Evolutionary conservation across 768 basidiomycete species (phyloP).

Genomic region (Termitomyces sp.): DNA sequence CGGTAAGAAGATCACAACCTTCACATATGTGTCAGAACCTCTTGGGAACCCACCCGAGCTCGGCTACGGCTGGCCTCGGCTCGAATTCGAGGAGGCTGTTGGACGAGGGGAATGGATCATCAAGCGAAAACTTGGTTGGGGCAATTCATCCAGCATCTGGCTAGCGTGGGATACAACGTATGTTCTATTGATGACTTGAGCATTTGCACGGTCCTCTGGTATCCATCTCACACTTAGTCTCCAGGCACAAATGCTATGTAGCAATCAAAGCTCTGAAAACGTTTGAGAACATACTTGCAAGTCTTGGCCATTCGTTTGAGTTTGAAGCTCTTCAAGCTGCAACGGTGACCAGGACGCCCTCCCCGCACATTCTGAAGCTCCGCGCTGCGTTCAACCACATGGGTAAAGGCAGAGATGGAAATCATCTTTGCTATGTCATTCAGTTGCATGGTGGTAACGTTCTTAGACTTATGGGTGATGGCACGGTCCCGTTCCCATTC

Average conservation of each 20-base stretch:
- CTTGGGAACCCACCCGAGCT: neutral
- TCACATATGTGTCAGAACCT: neutral
- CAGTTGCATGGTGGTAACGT: neutral
- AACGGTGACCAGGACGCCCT: neutral
- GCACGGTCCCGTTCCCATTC: neutral
- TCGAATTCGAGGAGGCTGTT: neutral
- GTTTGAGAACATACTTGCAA: neutral
- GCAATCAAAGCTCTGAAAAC: neutral
- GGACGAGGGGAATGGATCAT: neutral
- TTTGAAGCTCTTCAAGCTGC: neutral
- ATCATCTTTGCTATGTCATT: neutral
- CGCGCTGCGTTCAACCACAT: neutral
- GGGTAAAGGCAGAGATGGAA: neutral
- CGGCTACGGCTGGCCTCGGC: neutral
- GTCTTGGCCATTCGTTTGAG: neutral
- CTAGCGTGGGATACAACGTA: neutral
- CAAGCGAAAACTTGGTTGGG: neutral
- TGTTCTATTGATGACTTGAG: no score
- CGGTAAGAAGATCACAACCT: neutral
- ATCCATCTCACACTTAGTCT: neutral
- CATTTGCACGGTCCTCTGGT: neutral
- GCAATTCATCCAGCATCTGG: neutral
- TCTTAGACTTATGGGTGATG: neutral
- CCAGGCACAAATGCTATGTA: neutral
- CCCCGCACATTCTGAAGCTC: neutral